phyloP scores from a whole-genome alignment of 768 basidiomycete genomes.

The Mycena pura region DNA sequence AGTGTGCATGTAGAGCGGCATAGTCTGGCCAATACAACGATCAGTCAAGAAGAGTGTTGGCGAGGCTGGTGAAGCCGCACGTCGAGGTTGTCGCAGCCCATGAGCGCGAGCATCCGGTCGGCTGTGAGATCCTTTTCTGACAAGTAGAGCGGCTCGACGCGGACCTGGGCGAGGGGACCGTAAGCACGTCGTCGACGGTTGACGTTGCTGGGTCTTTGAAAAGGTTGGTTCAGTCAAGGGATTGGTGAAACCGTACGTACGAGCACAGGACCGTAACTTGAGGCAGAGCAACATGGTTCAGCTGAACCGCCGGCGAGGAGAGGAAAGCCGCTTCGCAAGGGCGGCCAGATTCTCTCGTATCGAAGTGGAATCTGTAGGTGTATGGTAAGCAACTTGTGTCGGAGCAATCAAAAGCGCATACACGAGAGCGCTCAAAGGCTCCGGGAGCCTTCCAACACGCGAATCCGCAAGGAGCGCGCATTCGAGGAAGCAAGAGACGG shows the following conservation, averaged over 20 bases:
- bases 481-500: slow-evolving; percentile 57
- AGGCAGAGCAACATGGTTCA: background rate
- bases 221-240: background rate
- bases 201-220: slow-evolving; percentile 21
- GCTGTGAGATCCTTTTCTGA: slow-evolving; percentile 54
- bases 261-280: slow-evolving; percentile 27
- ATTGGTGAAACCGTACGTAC: slow-evolving; percentile 1
- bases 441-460: slow-evolving; percentile 46
- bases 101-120: slow-evolving; percentile 57
- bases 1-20: slow-evolving; percentile 28
- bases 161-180: slow-evolving; percentile 32
- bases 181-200: slow-evolving; percentile 22
- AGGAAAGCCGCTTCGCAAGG: slow-evolving; percentile 27
- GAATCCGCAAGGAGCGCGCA: slow-evolving; percentile 50
- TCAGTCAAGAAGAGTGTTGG: background rate
- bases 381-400: background rate
- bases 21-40: slow-evolving; percentile 6
- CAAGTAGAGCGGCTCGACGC: slow-evolving; percentile 49
- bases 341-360: slow-evolving; percentile 13
- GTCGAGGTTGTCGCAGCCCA: slow-evolving; percentile 42
- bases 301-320: background rate
- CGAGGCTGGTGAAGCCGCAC: slow-evolving; percentile 1
- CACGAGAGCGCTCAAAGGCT: slow-evolving; percentile 54
- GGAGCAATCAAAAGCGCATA: slow-evolving; percentile 3
- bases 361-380: slow-evolving; percentile 17